These are phyloP conservation scores for Colletotrichum zoysiae DNA, from an alignment of 2,329 filamentous ascomycete species.

Conservation along the genomic window DNA sequence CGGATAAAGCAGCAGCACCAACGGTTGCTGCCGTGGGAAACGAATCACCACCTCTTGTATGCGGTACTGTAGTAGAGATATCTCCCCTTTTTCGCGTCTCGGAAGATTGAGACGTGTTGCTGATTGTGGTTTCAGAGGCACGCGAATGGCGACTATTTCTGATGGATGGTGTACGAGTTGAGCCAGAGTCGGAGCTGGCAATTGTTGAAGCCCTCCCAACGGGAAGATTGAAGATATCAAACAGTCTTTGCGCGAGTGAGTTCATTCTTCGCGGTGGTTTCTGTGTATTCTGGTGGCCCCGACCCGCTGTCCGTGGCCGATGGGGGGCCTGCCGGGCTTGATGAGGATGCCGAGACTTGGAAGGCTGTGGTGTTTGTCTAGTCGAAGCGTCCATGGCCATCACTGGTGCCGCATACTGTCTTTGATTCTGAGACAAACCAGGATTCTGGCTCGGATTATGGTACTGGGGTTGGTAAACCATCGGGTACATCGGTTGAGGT, in stretches of 20 bases:
- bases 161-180: conserved; percentile 5
- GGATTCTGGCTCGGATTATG: conserved; percentile 3
- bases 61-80: not conserved
- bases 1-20: conserved; percentile 52
- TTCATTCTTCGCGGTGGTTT: conserved; percentile 5
- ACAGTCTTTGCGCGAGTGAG: conserved; percentile 41
- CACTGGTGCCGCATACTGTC: not conserved
- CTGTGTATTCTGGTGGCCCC: not conserved
- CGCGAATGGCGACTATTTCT: conserved; percentile 11
- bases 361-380: not conserved
- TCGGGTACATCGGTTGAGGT: conserved; percentile 41
- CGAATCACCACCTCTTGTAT: not conserved
- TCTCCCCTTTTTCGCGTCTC: not conserved
- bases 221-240: conserved; percentile 47
- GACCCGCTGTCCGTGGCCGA: conserved; percentile 10
- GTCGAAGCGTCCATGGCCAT: not conserved
- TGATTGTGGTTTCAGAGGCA: conserved; percentile 21
- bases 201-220: conserved; percentile 54
- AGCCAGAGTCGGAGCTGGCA: conserved; percentile 43
- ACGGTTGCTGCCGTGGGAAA: conserved; percentile 49
- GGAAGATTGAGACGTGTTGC: not conserved
- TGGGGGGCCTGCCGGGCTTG: not conserved
- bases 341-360: not conserved
- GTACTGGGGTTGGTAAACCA: conserved; percentile 38
- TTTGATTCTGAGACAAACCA: not conserved